Evolutionary conservation across 2,329 filamentous ascomycete genomes (phyloP), one percentile per base, ranked within the genome.

Genomic region (Colletotrichum lupini): DNA sequence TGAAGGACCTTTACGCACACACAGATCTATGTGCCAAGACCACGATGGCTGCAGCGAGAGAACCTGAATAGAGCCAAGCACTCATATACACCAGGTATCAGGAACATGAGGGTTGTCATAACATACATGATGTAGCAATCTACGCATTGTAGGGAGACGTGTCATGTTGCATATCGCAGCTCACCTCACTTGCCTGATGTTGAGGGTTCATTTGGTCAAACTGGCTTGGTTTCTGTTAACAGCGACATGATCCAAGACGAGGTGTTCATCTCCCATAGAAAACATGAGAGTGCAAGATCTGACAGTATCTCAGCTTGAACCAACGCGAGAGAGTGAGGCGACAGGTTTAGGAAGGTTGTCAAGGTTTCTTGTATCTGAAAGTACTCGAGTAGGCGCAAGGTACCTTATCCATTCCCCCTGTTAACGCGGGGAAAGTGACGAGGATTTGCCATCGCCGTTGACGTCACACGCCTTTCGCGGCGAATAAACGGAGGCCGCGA

Each of bases 401-500:
- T 24, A 24, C 53, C 8, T 56, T 30, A 7, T 22, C 9, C 60
- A 7, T 63, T 49, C 19, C 16, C 14, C 22, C 28, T 28, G 32
- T 37, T 19, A 42, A 42, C 28, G 55, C 22, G 55, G 42, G 55
- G 22, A 57, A 49, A 46, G 52, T 56, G 66, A 65, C 53, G 59
- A 66, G 24, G 67, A 73, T 70, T 67, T 42, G 61, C 67, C 19
- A 55, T 24, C 26, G 24, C 42, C 53, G 28, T 74, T 74, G 72
- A 74, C 72, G 72, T 74, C 72, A 74, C 58, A 32, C 4, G 16
- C 7, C n/a, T 53, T 5, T 22, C 42, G 19, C 7, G 42, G 19
- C 42, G 42, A 49, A 49, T 49, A 19, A 49, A 49, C 7, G 4
- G 42, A 49, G 42, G 16, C 42, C 42, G 42, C 42, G 42, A 14